Percentiles rank a stretch among this genome's conserved stretches.
phyloP scores from a whole-genome alignment of 2,329 filamentous ascomycete species.

The Dactylonectria macrodidyma region DNA sequence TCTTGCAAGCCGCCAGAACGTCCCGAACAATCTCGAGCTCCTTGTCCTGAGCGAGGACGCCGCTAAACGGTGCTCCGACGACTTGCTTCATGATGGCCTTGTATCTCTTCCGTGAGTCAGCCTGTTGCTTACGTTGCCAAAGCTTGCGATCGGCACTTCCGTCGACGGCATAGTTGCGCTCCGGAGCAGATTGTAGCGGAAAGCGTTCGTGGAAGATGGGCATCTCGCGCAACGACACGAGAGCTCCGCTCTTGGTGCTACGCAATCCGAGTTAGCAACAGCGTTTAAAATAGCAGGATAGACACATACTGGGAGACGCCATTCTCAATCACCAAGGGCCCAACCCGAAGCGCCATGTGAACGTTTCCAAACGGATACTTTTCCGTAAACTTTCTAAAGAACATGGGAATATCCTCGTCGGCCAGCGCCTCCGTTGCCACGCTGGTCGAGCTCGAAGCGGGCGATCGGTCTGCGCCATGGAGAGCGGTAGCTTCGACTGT shows the following conservation, averaged over 20 bases:
- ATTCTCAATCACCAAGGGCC: constrained; percentile 57
- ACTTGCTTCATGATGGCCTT: constrained; percentile 59
- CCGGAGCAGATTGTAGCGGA: no score
- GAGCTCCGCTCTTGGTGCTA: no score
- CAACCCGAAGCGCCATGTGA: constrained; percentile 58
- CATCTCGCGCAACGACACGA: no score
- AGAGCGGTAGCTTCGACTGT: no score
- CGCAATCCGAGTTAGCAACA: not conserved
- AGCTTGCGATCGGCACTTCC: no score
- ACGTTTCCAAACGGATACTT: constrained; percentile 57
- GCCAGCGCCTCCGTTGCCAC: constrained; percentile 27
- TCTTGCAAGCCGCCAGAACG: constrained; percentile 44
- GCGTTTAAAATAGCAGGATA: not conserved
- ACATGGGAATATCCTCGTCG: constrained; percentile 49
- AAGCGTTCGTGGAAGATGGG: no score
- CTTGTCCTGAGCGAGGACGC: constrained; percentile 40
- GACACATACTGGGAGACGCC: not conserved
- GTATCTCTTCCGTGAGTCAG: constrained; percentile 48
- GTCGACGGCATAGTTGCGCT: no score
- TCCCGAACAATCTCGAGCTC: constrained; percentile 49
- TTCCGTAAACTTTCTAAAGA: constrained; percentile 37
- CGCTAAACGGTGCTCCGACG: constrained; percentile 54
- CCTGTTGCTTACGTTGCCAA: constrained; percentile 29
- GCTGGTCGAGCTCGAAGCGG: no score
- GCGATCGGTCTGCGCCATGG: no score